Base-by-base conservation (phyloP, 192 early-diverging fungal species). In the Dispira simplex region DNA sequence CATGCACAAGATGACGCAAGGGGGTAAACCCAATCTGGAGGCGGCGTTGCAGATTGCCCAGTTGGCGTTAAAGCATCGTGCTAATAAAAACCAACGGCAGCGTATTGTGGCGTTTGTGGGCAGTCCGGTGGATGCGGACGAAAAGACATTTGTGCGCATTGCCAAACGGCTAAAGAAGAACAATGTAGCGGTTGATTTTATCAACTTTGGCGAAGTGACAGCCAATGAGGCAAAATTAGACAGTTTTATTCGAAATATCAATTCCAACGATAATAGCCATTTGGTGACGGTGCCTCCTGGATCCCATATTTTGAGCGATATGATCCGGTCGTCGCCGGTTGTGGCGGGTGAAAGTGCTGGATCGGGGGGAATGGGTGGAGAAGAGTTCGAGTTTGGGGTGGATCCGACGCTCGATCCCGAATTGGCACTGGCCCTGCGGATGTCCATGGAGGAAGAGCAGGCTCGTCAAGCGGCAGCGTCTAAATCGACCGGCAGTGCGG, bases 91-190 rank as follows among this genome's bases (percentile, higher is more conserved):
- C 65, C 94, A 97, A 72, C 78, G 85, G 66, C 95, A 95, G 73
- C 69, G 95, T 46, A 90, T 98, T 55, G 84, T 98, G 70, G 90
- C 88, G 20, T 97, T 98, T 77, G 89, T 92, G 1, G 91, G 89
- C 44, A 92, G 90, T 54, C 95, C 95, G 26, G 68, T 98, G 14
- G 75, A 77, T 9, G 77, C 87, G 27, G 95, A 97, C 66, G 84
- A 90, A 64, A 85, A 82, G 71, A 77, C 92, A 43, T 71, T 98
- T 39, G 86, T 93, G 32, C 85, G 82, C 70, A 71, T 98, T 54
- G 95, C 85, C 64, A 97, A 97, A 79, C 95, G 95, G 70, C 81
- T 95, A 63, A 96, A 97, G 73, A 98, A 98, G 83, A 98, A 98
- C 77, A 93, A 90, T 65, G 83, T 98, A 46, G 91, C 91, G 11